phyloP scores from a whole-genome alignment of 139 green algal species.

The Chlamydomonas incerta region DNA sequence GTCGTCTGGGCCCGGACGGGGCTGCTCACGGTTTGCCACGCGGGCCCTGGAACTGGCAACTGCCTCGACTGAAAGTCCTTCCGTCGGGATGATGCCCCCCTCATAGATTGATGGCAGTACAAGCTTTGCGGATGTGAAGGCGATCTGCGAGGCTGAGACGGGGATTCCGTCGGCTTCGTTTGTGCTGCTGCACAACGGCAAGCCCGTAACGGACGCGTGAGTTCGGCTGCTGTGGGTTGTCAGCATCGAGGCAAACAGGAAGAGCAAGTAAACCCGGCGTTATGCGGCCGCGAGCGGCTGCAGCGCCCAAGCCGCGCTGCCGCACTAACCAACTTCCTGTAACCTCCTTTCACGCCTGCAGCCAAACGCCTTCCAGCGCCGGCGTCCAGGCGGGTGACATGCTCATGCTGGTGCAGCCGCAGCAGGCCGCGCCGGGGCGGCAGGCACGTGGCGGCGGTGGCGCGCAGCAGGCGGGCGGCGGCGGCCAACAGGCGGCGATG shows the following conservation, averaged over 20 bases:
- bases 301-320: too few species aligned
- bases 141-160: constrained; percentile 86
- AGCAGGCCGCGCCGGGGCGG: constrained; percentile 6
- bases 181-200: constrained; percentile 68
- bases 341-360: constrained; percentile 3
- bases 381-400: constrained; percentile 74
- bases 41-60: too few species aligned
- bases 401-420: constrained; percentile 49
- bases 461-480: background rate
- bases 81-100: too few species aligned
- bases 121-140: constrained; percentile 74
- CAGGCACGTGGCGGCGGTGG: constrained; percentile 18
- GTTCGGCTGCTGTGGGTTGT: too few species aligned
- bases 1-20: too few species aligned
- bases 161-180: constrained; percentile 65
- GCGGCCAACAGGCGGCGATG: background rate
- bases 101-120: constrained; percentile 71
- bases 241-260: too few species aligned
- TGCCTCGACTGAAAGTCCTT: too few species aligned
- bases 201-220: constrained; percentile 52
- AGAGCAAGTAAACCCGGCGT: too few species aligned
- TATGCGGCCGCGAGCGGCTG: too few species aligned
- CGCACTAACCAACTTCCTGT: background rate
- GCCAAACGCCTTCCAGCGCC: constrained; percentile 53
- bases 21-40: background rate